phyloP scores from a whole-genome alignment of 2,329 filamentous ascomycete species.

The Curvularia lunata region DNA sequence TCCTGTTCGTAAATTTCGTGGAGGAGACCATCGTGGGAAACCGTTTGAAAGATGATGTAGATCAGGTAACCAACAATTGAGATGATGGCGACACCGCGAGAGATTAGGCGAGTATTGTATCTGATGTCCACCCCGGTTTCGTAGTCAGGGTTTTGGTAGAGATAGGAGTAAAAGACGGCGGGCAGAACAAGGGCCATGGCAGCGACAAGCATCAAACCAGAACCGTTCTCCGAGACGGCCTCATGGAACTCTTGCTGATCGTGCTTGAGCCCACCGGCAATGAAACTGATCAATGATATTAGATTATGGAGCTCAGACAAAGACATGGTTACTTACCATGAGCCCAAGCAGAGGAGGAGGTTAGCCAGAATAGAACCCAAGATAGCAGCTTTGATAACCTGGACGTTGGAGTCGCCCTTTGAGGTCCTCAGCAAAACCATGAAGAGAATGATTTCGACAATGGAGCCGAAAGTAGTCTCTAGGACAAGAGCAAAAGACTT shows the following conservation, averaged over 20 bases:
- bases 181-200: constrained; percentile 63
- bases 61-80: constrained; percentile 69
- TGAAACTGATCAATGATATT: constrained; percentile 57
- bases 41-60: constrained; percentile 74
- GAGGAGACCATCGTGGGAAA: constrained; percentile 78
- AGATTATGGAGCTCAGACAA: too few relatives aligned
- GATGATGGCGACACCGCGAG: constrained; percentile 72
- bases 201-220: constrained; percentile 77
- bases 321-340: constrained; percentile 55
- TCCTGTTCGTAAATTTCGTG: constrained; percentile 75
- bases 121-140: constrained; percentile 57
- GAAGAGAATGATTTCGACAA: constrained; percentile 84
- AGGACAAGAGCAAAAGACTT: constrained; percentile 71
- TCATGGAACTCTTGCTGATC: constrained; percentile 75
- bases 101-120: constrained; percentile 67
- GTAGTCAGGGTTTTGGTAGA: constrained; percentile 37
- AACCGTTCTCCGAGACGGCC: constrained; percentile 79
- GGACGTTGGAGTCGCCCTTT: constrained; percentile 52
- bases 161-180: constrained; percentile 60
- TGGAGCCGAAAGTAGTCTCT: constrained; percentile 68
- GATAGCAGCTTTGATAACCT: constrained; percentile 84
- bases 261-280: constrained; percentile 72
- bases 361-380: constrained; percentile 84
- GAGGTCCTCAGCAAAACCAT: constrained; percentile 71
- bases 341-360: constrained; percentile 77